Base-by-base conservation (phyloP, 495 filamentous ascomycete genomes). In the Podospora pseudopauciseta region DNA sequence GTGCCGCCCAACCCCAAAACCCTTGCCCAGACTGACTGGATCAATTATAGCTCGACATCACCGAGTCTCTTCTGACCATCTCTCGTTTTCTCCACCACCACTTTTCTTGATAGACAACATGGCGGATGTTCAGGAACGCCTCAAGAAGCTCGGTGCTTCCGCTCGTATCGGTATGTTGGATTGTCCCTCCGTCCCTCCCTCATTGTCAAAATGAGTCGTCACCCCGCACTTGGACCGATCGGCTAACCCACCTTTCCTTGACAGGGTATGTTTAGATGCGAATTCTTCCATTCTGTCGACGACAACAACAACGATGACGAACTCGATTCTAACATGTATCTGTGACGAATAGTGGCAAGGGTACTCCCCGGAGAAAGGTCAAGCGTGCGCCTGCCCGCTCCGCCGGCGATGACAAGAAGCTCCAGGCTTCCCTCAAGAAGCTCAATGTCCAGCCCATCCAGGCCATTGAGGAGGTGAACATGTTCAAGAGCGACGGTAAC, bases 401-500 rank as follows among this genome's bases (percentile, higher is more conserved):
- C 71, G 90, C 89, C 79, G 92, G 89, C 77, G 95, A 99, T 79
- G 95, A 99, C 89, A 98, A 97, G 90, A 99, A 99, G 88, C 92
- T 99, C 49, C 95, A 99, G 84, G 87, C 90, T 56, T 84, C 93
- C 66, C 85, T 96, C 54, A 97, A 96, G 89, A 97, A 97, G 87
- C 87, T 97, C 81, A 95, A 93, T 81, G 92, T 93, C 65, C 93
- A 95, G 85, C 93, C 95, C 76, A 97, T 99, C 84, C 94, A 97
- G 86, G 92, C 90, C 66, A 98, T 99, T 74, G 95, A 99, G 88
- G 95, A 99, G 85, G 95, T 99, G 78, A 99, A 99, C 88, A 99
- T 98, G 96, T 98, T 98, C 89, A 99, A 98, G 88, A 90, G 91
- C 80, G 95, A 99, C 76, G 95, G 95, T 75, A 99, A 99, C 82